Evolutionary conservation across 345 rosid genomes (phyloP).

Genomic region (Arabis alpina): DNA sequence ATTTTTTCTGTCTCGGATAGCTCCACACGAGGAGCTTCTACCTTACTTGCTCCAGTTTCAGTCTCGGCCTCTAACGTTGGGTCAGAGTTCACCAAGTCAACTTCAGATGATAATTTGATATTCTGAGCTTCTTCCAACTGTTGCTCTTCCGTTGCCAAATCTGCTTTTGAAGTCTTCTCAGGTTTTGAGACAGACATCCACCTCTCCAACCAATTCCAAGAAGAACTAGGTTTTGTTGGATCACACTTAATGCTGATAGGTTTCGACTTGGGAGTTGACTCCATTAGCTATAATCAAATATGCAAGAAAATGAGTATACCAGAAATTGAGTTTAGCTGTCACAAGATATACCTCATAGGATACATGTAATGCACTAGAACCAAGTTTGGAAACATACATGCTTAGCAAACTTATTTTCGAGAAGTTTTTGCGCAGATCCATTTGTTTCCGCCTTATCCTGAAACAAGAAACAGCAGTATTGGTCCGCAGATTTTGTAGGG

Average conservation of each 20-base stretch:
- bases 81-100: conserved; percentile 41
- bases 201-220: conserved; percentile 97
- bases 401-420: conserved; percentile 78
- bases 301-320: conserved; percentile 14
- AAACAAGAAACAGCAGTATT: conserved; percentile 36
- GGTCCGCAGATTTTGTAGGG: not conserved
- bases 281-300: conserved; percentile 65
- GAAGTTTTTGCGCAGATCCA: conserved; percentile 69
- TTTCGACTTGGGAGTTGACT: conserved; percentile 69
- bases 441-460: conserved; percentile 57
- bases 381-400: conserved; percentile 55
- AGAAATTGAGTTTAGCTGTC: not conserved
- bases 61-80: conserved; percentile 41
- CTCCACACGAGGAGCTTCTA: conserved; percentile 41
- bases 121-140: conserved; percentile 45
- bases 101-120: conserved; percentile 45
- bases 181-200: conserved; percentile 77
- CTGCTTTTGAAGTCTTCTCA: conserved; percentile 48
- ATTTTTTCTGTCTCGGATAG: conserved; percentile 45
- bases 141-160: conserved; percentile 41
- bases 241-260: conserved; percentile 82
- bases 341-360: conserved; percentile 1
- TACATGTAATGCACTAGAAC: not conserved
- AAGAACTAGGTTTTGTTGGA: conserved; percentile 70
- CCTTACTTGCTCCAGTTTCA: conserved; percentile 49